Conservation (phyloP, 768 basidiomycete genomes). For the Phaffia tasmanica region DNA sequence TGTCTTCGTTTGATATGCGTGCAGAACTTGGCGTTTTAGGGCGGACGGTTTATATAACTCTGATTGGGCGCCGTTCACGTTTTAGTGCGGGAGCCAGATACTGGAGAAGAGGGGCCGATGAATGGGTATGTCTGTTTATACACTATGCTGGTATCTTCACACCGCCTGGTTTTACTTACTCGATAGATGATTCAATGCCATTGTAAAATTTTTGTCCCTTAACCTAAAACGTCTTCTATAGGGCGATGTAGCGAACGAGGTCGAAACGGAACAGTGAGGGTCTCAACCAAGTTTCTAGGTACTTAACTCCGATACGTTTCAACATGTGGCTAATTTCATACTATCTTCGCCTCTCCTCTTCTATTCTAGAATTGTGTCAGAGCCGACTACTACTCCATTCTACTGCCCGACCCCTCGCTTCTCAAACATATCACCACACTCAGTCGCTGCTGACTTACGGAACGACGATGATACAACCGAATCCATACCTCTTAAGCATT, state of each 20-base stretch:
- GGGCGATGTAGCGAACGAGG: constrained; percentile 98
- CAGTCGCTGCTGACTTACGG: neutral
- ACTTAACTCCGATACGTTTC: neutral
- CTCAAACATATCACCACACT: constrained; percentile 22
- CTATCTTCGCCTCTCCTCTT: neutral
- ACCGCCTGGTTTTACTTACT: neutral
- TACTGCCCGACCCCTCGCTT: constrained; percentile 52
- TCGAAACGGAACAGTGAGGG: constrained; percentile 79
- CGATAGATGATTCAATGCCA: constrained; percentile 8
- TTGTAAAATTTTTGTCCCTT: neutral
- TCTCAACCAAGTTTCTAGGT: neutral
- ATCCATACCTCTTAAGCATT: constrained; percentile 15
- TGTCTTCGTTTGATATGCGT: neutral
- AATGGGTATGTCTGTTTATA: constrained; percentile 49
- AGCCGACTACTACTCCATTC: constrained; percentile 78
- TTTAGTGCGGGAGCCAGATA: constrained; percentile 94
- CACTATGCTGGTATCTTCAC: neutral
- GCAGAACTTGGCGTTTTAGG: constrained; percentile 82
- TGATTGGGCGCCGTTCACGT: constrained; percentile 88
- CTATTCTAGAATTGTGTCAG: constrained; percentile 56
- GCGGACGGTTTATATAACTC: constrained; percentile 76
- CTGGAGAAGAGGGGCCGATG: constrained; percentile 85
- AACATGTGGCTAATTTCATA: too few species aligned
- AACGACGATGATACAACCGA: neutral
- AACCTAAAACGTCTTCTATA: constrained; percentile 37